phyloP scores from a whole-genome alignment of 768 basidiomycete species.

The Hysterangium stoloniferum region DNA sequence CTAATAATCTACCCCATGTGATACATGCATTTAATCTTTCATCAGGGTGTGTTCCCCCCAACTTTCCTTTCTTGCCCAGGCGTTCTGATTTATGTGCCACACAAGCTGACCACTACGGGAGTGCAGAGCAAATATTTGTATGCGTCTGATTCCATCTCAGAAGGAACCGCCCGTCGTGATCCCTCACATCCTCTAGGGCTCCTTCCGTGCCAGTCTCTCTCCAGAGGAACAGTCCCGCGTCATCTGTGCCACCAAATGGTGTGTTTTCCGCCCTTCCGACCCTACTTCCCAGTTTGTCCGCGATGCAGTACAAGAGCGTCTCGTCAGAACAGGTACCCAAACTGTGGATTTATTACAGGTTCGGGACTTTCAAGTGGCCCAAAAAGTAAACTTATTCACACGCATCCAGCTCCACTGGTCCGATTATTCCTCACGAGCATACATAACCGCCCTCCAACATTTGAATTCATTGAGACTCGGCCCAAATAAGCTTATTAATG shows the following conservation, averaged over 20 bases:
- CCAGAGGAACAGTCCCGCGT: slow-evolving; percentile 31
- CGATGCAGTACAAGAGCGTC: slow-evolving; percentile 59
- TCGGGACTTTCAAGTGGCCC: slow-evolving; percentile 12
- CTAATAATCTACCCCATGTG: not conserved
- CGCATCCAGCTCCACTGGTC: slow-evolving; percentile 72
- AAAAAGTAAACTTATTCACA: slow-evolving; percentile 1
- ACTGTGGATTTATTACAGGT: slow-evolving; percentile 71
- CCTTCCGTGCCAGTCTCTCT: slow-evolving; percentile 45
- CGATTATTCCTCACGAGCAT: slow-evolving; percentile 46
- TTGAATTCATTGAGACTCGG: slow-evolving; percentile 46
- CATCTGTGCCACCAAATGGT: slow-evolving; percentile 82
- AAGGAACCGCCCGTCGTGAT: slow-evolving; percentile 1
- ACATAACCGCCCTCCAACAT: slow-evolving; percentile 40
- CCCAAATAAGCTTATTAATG: slow-evolving; percentile 47
- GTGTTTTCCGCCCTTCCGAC: slow-evolving; percentile 53
- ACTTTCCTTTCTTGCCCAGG: not conserved
- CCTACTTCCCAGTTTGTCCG: slow-evolving; percentile 51
- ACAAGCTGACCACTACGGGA: slow-evolving; percentile 81
- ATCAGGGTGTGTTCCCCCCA: slow-evolving; percentile 7
- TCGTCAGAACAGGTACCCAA: slow-evolving; percentile 53
- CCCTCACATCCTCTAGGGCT: slow-evolving; percentile 41
- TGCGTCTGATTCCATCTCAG: slow-evolving; percentile 4
- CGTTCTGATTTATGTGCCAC: slow-evolving; percentile 2
- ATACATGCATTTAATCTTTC: not conserved
- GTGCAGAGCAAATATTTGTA: slow-evolving; percentile 76